phyloP scores from a whole-genome alignment of 768 basidiomycete species.

The Hericium alpestre region DNA sequence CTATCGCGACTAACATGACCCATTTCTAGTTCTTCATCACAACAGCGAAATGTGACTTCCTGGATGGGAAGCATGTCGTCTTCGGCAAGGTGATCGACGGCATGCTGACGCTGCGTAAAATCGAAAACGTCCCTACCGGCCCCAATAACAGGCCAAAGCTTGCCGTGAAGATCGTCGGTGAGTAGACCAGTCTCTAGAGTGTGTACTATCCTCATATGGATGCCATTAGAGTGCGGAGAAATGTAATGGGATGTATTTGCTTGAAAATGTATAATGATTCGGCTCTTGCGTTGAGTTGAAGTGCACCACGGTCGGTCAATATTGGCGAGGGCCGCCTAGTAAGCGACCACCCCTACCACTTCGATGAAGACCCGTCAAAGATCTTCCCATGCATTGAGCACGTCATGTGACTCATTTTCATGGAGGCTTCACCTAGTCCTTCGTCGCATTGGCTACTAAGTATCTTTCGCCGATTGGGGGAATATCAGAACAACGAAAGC shows the following conservation, averaged over 20 bases:
- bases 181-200: constrained; percentile 14
- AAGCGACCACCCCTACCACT: too few relatives aligned
- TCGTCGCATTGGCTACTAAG: too few relatives aligned
- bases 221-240: not conserved
- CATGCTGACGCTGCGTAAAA: constrained; percentile 90
- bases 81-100: constrained; percentile 88
- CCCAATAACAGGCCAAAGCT: constrained; percentile 85
- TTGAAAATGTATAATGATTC: too few relatives aligned
- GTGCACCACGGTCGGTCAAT: too few relatives aligned
- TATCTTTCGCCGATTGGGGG: too few relatives aligned
- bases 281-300: too few relatives aligned
- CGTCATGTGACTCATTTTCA: too few relatives aligned
- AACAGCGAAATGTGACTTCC: constrained; percentile 86
- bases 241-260: not conserved
- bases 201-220: not conserved
- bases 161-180: constrained; percentile 79
- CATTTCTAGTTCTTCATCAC: constrained; percentile 85
- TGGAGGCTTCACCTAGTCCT: too few relatives aligned
- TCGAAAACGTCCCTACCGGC: constrained; percentile 91
- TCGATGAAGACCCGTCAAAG: too few relatives aligned
- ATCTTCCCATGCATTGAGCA: too few relatives aligned
- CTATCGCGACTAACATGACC: not conserved
- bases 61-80: constrained; percentile 91
- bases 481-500: too few relatives aligned
- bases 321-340: too few relatives aligned